Evolutionary conservation across 768 basidiomycete genomes (phyloP), one percentile per base, ranked within the genome.

Genomic region (Mycena capillaripes): DNA sequence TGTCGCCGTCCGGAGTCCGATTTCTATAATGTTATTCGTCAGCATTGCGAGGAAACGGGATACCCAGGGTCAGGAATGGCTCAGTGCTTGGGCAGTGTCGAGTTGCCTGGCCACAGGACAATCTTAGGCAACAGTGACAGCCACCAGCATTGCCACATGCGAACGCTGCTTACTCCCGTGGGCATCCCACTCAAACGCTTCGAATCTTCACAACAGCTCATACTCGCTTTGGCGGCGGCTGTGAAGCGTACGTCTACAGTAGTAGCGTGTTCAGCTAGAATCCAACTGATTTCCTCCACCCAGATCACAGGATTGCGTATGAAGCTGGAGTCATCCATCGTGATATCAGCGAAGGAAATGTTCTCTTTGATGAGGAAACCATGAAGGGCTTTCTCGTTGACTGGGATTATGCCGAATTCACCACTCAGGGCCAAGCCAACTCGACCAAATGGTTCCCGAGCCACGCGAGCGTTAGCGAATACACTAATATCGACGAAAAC

Each of bases 321-420:
- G 46, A 44, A 2, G 72, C 67, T 23, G 72, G 73, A 27, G 73
- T 70, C 23, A 23, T 58, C 8, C 70, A 66, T 34, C 62, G 72
- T 21, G 72, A 73, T 36, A 30, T 72, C 50, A 72, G 71, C 61
- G 71, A 68, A n/a, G 71, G 71, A 23, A 72, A 72, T 27, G 29
- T 72, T 17, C 32, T 69, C 1, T 65, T 70, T n/a, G 23, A 34
- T 6, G 70, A 52, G 14, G 25, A 9, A 14, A 56, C 27, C 29
- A 25, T 8, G 29, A 11, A 69, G 25, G 66, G 52, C 2, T 73
- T 73, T 27, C 66, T 73, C 5, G 27, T 73, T 9, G 72, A 69
- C 36, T 73, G 61, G 60, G 72, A 73, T 23, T 69, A 73, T 40
- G 66, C 66, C 16, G 62, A 69, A 32, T 73, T 73, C 29, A 69